Evolutionary conservation across 2,329 filamentous ascomycete genomes (phyloP), one percentile per base, ranked within the genome.

Genomic region (Dactylellina drechsleri): DNA sequence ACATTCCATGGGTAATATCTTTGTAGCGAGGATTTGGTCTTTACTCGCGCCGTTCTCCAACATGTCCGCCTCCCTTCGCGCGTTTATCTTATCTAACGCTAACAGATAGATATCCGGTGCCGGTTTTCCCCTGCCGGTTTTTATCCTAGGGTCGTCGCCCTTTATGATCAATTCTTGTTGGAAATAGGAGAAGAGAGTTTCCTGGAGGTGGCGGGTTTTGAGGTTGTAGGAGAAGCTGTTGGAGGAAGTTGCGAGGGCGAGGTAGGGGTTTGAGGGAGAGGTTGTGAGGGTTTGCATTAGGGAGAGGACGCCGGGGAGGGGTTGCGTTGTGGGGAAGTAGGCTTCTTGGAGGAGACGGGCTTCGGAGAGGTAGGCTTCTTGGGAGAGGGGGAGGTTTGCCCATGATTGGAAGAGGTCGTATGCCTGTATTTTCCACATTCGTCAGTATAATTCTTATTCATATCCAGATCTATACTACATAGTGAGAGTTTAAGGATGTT

Each of bases 61-160:
- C 71, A 75, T 75, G 52, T 68, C 71, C 36, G 47, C 64, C 40
- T 75, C 71, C 18, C 71, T 84, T 15, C 88, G 88, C 50, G 87
- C 87, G 82, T 99, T 99, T 81, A 99, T 90, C 2, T 89, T 91
- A 82, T 91, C 85, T 66, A 99, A 84, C 0, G 95, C 94, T 0
- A 98, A 85, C 7, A 96, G 83, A 82, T 96, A 98, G 78, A 99
- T 99, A 82, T 99, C 94, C 0, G 94, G 95, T 36, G 94, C 86
- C 0, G 95, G 95, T 83, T 99, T 99, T 12, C 95, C 95, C n/a
- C 92, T 85, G 0, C 94, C 94, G 2, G 86, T 82, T 0, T 86
- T 84, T 78, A 99, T 91, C 59, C 95, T 87, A 5, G 84, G 80
- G 81, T 99, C 94, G 80, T 99, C 95, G 10, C 95, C 95, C 0